A percentile compares a stretch with the other conserved stretches of the same genome.
These are phyloP conservation scores for Antitrichia curtipendula DNA, from an alignment of 225 moss, liverwort and hornwort species.

Conservation along the genomic window DNA sequence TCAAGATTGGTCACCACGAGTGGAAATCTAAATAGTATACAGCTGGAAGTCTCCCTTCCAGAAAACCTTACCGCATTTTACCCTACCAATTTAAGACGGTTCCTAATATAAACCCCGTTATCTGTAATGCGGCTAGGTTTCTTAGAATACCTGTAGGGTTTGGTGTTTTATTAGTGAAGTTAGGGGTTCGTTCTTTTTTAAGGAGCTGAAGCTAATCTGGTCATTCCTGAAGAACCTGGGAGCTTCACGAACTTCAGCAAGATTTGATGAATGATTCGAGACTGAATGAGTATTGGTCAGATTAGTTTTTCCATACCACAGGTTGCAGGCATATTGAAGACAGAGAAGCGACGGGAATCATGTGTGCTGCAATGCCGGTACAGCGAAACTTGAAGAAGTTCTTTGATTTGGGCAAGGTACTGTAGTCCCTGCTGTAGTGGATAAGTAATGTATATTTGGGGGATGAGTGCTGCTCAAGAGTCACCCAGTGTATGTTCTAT, in stretches of 20 bases:
- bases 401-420: neutral
- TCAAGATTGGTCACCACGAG: neutral
- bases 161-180: neutral
- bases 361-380: neutral
- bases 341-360: neutral
- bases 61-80: neutral
- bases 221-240: neutral
- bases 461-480: neutral
- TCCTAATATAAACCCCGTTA: neutral
- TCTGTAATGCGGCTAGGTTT: neutral
- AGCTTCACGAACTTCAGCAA: neutral
- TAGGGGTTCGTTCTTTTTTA: neutral
- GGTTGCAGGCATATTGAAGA: neutral
- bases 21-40: neutral
- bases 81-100: neutral
- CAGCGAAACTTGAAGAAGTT: neutral
- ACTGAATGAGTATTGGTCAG: neutral
- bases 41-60: neutral
- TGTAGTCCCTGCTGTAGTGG: neutral
- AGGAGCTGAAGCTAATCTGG: neutral
- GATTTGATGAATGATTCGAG: neutral
- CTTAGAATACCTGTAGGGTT: neutral
- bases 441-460: neutral
- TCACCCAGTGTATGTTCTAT: neutral
- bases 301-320: neutral